These are phyloP conservation scores for Cyclocybe aegerita DNA, from an alignment of 768 basidiomycete species.

Conservation along the genomic window DNA sequence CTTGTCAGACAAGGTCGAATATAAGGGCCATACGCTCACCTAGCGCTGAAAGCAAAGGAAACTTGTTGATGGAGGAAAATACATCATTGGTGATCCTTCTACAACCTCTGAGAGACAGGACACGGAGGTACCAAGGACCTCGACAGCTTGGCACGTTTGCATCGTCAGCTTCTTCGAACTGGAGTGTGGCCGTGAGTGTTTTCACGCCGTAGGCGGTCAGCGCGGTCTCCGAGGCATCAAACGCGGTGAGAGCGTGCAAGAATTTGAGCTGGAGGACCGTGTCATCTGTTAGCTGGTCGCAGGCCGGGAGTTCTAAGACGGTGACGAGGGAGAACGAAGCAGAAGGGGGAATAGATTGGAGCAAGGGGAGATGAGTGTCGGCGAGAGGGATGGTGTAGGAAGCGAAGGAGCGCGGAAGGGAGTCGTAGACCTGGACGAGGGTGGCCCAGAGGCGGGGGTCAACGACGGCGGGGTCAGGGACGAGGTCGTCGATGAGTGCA, in stretches of 20 bases:
- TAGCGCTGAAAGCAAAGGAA: conserved; percentile 60
- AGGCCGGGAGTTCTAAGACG: conserved; percentile 56
- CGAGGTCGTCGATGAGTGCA: conserved; percentile 36
- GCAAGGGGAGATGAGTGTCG: conserved; percentile 51
- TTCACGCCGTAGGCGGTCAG: conserved; percentile 55
- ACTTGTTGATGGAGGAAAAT: conserved; percentile 38
- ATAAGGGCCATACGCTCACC: conserved; percentile 38
- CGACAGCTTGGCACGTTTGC: conserved; percentile 11
- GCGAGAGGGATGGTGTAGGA: conserved; percentile 50
- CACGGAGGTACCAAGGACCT: conserved; percentile 59
- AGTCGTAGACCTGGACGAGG: conserved; percentile 57
- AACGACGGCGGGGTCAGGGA: conserved; percentile 22
- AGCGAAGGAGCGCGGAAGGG: conserved; percentile 44
- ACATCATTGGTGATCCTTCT: conserved; percentile 43
- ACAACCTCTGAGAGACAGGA: conserved; percentile 59
- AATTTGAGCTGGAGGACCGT: conserved; percentile 47
- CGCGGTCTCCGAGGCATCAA: conserved; percentile 60
- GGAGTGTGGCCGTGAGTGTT: conserved; percentile 49
- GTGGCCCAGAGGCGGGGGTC: conserved; percentile 66
- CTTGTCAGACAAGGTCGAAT: conserved; percentile 9
- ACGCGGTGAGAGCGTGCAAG: conserved; percentile 55
- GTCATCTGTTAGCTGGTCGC: conserved; percentile 56
- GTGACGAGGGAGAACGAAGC: conserved; percentile 64
- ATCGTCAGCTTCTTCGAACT: conserved; percentile 26
- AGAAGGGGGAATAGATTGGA: conserved; percentile 57